These are phyloP conservation scores for Russula dissimulans DNA, from an alignment of 768 basidiomycete genomes.

Conservation along the genomic window DNA sequence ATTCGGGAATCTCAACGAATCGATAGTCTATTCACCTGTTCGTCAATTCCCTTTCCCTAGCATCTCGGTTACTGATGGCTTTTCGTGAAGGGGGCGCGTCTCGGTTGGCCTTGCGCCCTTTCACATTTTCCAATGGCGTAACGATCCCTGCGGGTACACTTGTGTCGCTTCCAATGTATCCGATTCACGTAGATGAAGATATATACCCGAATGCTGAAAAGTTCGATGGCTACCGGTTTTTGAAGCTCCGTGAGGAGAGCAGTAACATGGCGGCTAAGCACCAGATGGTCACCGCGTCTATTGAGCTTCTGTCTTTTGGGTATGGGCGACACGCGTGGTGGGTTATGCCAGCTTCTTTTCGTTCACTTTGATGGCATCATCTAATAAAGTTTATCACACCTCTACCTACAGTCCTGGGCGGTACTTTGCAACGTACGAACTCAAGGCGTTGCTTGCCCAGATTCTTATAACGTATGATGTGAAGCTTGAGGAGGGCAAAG, in stretches of 20 bases:
- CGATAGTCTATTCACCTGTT: conserved; percentile 5
- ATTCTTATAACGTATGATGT: conserved; percentile 22
- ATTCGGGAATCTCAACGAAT: conserved; percentile 26
- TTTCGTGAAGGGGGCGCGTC: conserved; percentile 13
- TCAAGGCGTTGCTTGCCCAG: conserved; percentile 23
- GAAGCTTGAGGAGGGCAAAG: conserved; percentile 18
- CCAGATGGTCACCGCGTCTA: conserved; percentile 23
- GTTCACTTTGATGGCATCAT: too few species aligned
- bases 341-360: background rate
- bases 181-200: conserved; percentile 34
- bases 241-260: conserved; percentile 24
- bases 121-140: conserved; percentile 29
- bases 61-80: background rate
- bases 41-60: background rate
- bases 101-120: conserved; percentile 23
- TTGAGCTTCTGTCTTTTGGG: conserved; percentile 28
- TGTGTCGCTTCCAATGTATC: conserved; percentile 26
- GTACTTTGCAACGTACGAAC: conserved; percentile 21
- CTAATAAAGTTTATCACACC: background rate
- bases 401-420: conserved; percentile 25
- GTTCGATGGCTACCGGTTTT: conserved; percentile 37
- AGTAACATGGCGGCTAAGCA: conserved; percentile 5
- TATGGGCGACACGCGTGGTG: conserved; percentile 23
- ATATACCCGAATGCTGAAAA: conserved; percentile 34
- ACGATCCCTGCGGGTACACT: conserved; percentile 32